These are phyloP conservation scores for Eimeria zaria DNA, from an alignment of 169 alveolate species.

Conservation along the genomic window DNA sequence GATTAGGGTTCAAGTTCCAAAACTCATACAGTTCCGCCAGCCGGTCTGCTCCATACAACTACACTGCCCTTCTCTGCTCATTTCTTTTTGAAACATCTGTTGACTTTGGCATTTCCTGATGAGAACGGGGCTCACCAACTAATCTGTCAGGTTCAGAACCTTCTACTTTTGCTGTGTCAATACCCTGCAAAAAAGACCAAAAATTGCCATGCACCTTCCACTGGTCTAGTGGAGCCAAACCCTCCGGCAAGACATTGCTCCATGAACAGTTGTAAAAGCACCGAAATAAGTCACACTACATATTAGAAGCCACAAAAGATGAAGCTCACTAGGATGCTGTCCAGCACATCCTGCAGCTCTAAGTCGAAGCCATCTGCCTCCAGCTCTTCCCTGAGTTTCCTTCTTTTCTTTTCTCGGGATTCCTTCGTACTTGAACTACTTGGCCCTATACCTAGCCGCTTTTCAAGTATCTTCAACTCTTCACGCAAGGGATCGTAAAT, in stretches of 20 bases:
- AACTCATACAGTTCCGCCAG: background rate
- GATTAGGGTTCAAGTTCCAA: background rate
- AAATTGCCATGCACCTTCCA: background rate
- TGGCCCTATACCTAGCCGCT: slow-evolving; percentile 39
- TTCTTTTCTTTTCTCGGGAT: slow-evolving; percentile 32
- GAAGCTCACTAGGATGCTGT: slow-evolving; percentile 51
- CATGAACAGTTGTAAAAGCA: background rate
- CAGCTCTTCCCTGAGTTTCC: slow-evolving; percentile 76
- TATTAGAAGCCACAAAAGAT: background rate
- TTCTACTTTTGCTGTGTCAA: background rate
- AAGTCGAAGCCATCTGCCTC: slow-evolving; percentile 75
- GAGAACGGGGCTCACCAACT: background rate
- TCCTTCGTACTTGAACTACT: slow-evolving; percentile 3
- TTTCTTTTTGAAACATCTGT: background rate
- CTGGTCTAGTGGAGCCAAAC: background rate
- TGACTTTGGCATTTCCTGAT: background rate
- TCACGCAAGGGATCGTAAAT: slow-evolving; percentile 11
- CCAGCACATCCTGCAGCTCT: slow-evolving; percentile 76
- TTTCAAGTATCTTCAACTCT: slow-evolving; percentile 46
- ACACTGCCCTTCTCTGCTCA: background rate
- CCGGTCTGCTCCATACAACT: background rate
- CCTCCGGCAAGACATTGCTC: background rate
- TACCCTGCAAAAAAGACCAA: background rate
- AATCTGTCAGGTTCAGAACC: background rate
- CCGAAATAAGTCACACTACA: background rate